Evolutionary conservation across 805 yeast species (phyloP).

Genomic region (Lipomyces yamadae): DNA sequence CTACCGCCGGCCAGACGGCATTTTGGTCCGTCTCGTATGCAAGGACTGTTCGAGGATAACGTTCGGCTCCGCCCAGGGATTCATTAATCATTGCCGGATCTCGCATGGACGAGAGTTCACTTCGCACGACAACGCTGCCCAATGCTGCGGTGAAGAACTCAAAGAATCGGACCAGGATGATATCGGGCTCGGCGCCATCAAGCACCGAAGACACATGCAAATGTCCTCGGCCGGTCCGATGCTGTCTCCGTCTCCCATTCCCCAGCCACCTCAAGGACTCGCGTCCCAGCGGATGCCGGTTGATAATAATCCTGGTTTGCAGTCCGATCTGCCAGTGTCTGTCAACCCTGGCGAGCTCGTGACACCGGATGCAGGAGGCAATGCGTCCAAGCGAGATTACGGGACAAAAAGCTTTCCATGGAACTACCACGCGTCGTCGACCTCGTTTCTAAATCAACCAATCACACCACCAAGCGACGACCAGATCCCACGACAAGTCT

Average conservation of each 20-base stretch:
- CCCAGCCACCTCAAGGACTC: conserved; percentile 7
- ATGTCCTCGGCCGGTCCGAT: conserved; percentile 19
- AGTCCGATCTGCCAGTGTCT: not conserved
- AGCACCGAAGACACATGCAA: conserved; percentile 32
- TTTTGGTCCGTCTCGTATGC: conserved; percentile 69
- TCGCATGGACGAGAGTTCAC: conserved; percentile 74
- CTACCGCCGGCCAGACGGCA: conserved; percentile 57
- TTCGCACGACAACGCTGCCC: conserved; percentile 75
- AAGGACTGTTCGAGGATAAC: conserved; percentile 68
- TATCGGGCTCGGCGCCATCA: conserved; percentile 69
- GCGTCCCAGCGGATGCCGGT: not conserved
- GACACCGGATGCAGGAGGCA: not conserved
- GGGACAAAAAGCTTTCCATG: conserved; percentile 29
- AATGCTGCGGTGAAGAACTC: conserved; percentile 63
- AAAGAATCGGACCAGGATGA: conserved; percentile 60
- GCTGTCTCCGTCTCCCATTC: conserved; percentile 6
- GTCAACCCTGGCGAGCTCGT: not conserved
- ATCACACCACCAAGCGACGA: conserved; percentile 36
- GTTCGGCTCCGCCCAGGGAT: conserved; percentile 80
- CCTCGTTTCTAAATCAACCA: conserved; percentile 22
- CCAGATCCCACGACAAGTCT: conserved; percentile 31
- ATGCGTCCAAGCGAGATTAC: conserved; percentile 20
- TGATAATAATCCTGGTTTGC: conserved; percentile 2
- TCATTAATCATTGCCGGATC: conserved; percentile 73
- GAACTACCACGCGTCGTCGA: conserved; percentile 14